Evolutionary conservation across 345 rosid species (phyloP).

Genomic region (Citropsis articulata): DNA sequence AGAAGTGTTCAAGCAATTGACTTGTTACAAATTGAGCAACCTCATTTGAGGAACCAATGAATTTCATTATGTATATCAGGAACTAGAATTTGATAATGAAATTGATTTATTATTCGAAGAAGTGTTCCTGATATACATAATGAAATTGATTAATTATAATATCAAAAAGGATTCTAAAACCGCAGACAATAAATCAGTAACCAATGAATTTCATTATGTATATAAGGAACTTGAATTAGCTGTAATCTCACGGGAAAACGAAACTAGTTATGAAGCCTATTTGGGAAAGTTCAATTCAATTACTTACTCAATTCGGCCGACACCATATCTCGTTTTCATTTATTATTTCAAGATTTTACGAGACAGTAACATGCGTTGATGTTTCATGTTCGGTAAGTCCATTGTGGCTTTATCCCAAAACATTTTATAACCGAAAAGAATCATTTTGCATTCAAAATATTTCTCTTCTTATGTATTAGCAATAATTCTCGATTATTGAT

Average conservation of each 20-base stretch:
- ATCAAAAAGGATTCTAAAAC: too few species aligned
- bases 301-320: neutral
- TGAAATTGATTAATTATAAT: too few species aligned
- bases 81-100: too few species aligned
- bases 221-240: neutral
- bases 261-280: neutral
- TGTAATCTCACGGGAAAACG: neutral
- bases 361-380: neutral
- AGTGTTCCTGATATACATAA: too few species aligned
- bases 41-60: too few species aligned
- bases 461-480: neutral
- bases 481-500: neutral
- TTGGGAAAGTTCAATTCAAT: neutral
- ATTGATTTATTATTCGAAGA: too few species aligned
- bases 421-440: neutral
- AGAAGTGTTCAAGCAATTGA: too few species aligned
- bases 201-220: too few species aligned
- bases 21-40: too few species aligned
- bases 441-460: slow-evolving; percentile 1
- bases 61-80: too few species aligned
- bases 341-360: neutral
- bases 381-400: neutral
- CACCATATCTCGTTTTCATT: neutral
- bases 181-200: too few species aligned
- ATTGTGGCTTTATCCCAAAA: neutral